Evolutionary conservation across 78 protist species (phyloP).

Genomic region (Dictyostelium citrinum): DNA sequence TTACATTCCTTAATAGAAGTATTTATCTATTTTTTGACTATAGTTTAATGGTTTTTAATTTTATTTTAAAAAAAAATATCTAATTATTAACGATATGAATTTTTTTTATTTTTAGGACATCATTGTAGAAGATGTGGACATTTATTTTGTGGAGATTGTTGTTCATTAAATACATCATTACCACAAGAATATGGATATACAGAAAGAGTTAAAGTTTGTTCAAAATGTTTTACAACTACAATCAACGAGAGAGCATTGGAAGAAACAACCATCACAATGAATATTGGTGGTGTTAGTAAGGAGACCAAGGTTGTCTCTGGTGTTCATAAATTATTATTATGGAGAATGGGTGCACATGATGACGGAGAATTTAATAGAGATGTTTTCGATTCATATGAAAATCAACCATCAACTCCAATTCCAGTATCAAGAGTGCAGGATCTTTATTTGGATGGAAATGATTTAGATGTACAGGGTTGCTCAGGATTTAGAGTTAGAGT

Average conservation of each 20-base stretch:
- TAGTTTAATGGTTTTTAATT: no score
- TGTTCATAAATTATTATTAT: constrained; percentile 40
- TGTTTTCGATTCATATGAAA: constrained; percentile 38
- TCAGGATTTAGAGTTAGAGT: constrained; percentile 65
- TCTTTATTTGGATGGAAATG: constrained; percentile 28
- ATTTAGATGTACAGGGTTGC: constrained; percentile 70
- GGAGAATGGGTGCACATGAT: constrained; percentile 77
- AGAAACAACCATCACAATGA: constrained; percentile 50
- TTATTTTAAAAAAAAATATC: neutral
- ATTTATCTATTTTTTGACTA: neutral
- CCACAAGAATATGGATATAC: constrained; percentile 70
- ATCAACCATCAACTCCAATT: constrained; percentile 25
- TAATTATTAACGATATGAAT: neutral
- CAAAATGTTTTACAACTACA: constrained; percentile 64
- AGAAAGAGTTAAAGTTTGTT: constrained; percentile 57
- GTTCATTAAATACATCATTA: constrained; percentile 53
- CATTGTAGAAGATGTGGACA: constrained; percentile 79
- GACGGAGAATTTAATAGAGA: constrained; percentile 69
- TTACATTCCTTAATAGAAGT: constrained; percentile 65
- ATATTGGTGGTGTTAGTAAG: constrained; percentile 67
- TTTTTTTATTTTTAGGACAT: constrained; percentile 32
- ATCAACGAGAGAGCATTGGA: constrained; percentile 51
- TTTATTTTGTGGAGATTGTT: constrained; percentile 65
- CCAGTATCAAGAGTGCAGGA: constrained; percentile 74
- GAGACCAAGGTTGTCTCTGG: constrained; percentile 59